Conservation (phyloP, 2,329 filamentous ascomycete species). For the Tricladium varicosporioides region DNA sequence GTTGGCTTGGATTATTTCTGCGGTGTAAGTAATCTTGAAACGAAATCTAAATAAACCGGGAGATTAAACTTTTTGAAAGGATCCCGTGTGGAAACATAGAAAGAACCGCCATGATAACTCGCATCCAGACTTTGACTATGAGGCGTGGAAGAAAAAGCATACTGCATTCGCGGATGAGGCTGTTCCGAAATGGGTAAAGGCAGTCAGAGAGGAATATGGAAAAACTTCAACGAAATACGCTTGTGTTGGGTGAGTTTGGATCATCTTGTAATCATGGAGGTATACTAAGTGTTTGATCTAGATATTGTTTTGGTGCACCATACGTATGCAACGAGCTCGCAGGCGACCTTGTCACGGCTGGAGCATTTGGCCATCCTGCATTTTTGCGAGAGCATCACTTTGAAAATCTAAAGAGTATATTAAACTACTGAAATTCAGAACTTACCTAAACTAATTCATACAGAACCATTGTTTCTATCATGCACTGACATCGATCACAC, state of each 20-base stretch:
- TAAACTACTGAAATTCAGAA: too few species aligned
- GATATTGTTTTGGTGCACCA: slow-evolving; percentile 37
- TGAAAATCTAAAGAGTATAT: slow-evolving; percentile 24
- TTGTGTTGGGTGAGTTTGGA: slow-evolving; percentile 7
- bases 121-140: slow-evolving; percentile 44
- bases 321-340: slow-evolving; percentile 44
- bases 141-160: slow-evolving; percentile 48
- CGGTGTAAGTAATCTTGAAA: slow-evolving; percentile 32
- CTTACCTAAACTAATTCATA: not conserved
- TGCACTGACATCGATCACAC: slow-evolving; percentile 58
- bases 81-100: slow-evolving; percentile 44
- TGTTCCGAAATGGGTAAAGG: slow-evolving; percentile 45
- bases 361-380: slow-evolving; percentile 50
- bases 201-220: slow-evolving; percentile 26
- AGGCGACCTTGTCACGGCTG: slow-evolving; percentile 36
- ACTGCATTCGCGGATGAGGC: slow-evolving; percentile 40
- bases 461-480: slow-evolving; percentile 59
- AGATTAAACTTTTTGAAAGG: too few species aligned
- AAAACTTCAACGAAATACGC: slow-evolving; percentile 11
- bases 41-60: slow-evolving; percentile 3
- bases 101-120: slow-evolving; percentile 30
- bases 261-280: too few species aligned
- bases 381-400: slow-evolving; percentile 48
- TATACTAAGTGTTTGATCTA: too few species aligned
- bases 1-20: slow-evolving; percentile 46